phyloP scores from a whole-genome alignment of 2,329 filamentous ascomycete species.

The Penicillium vulpinum region DNA sequence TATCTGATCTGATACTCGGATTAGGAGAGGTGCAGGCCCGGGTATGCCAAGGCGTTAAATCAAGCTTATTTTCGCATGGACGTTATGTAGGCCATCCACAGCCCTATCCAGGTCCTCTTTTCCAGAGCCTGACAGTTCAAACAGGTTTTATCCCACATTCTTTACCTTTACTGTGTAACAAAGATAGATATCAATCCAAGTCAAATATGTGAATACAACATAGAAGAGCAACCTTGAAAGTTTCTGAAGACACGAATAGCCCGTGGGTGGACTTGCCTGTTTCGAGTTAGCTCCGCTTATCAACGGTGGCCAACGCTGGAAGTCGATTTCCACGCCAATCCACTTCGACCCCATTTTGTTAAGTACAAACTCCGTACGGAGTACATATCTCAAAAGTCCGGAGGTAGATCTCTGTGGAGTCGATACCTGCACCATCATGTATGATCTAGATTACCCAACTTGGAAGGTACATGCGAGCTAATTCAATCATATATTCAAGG shows the following conservation, averaged over 20 bases:
- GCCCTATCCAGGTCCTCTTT: neutral
- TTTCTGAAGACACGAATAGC: neutral
- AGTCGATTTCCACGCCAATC: neutral
- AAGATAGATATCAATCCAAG: neutral
- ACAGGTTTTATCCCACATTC: neutral
- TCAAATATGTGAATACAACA: too few relatives aligned
- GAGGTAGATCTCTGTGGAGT: neutral
- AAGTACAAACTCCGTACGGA: too few relatives aligned
- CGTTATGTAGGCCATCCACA: constrained; percentile 2
- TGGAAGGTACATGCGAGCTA: constrained; percentile 26
- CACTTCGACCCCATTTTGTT: neutral
- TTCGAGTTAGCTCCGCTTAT: constrained; percentile 12
- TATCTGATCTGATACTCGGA: neutral
- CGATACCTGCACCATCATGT: neutral
- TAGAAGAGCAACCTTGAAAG: neutral
- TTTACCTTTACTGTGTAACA: too few relatives aligned
- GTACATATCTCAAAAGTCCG: neutral
- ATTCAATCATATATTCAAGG: constrained; percentile 15
- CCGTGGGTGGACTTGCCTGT: constrained; percentile 22
- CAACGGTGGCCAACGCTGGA: neutral
- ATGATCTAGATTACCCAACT: constrained; percentile 22
- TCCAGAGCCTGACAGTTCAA: neutral
- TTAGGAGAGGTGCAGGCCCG: neutral
- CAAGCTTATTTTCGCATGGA: constrained; percentile 19
- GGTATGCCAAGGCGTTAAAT: constrained; percentile 6